Evolutionary conservation across 257 asterid species (phyloP).

Genomic region (Thymus mandschuricus): DNA sequence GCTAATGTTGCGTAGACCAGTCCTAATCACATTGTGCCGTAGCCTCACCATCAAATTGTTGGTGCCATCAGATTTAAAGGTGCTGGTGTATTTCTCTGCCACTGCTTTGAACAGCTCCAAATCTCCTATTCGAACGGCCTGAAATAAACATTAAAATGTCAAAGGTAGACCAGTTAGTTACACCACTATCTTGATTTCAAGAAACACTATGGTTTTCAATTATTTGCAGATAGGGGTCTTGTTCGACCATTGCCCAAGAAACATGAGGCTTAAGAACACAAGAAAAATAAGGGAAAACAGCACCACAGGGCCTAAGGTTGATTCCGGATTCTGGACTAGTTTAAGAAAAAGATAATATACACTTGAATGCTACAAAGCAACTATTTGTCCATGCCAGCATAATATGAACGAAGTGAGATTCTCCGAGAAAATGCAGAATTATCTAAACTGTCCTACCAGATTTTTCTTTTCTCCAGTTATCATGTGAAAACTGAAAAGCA

Average conservation of each 20-base stretch:
- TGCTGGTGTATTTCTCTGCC: conserved; percentile 77
- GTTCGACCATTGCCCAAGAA: not conserved
- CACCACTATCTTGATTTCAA: conserved; percentile 7
- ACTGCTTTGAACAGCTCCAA: conserved; percentile 73
- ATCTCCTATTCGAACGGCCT: conserved; percentile 96
- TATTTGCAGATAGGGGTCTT: not conserved
- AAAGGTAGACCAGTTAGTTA: conserved; percentile 23
- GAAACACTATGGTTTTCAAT: not conserved
- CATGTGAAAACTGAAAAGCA: not conserved
- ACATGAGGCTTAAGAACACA: not conserved
- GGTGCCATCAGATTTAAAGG: conserved; percentile 73
- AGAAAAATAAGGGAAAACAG: not conserved
- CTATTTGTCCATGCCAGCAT: not conserved
- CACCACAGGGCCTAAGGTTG: not conserved
- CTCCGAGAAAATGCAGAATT: no score
- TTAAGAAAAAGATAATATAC: not conserved
- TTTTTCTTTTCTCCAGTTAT: no score
- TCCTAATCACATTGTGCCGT: conserved; percentile 85
- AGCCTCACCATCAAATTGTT: conserved; percentile 87
- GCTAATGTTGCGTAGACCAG: conserved; percentile 87
- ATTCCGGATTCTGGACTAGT: not conserved
- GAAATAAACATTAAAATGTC: conserved; percentile 35
- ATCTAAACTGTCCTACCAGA: no score
- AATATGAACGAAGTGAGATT: not conserved
- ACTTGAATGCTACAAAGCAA: not conserved